phyloP scores from a whole-genome alignment of 176 grass and related monocot species.

The Zea luxurians region DNA sequence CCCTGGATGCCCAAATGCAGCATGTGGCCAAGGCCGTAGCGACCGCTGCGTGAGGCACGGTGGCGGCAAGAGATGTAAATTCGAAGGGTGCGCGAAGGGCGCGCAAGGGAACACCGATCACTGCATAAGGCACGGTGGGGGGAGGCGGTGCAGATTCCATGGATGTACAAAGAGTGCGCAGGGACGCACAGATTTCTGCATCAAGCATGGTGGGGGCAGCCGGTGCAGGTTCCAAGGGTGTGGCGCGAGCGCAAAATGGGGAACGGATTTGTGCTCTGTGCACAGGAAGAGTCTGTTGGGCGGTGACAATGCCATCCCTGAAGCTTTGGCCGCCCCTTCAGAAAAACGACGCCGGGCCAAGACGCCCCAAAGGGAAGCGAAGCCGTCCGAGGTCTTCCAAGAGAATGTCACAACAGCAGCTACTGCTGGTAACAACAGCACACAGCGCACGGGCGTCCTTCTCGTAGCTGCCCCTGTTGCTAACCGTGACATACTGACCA shows the following conservation, averaged over 20 bases:
- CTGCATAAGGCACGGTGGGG: constrained; percentile 55
- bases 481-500: constrained; percentile 17
- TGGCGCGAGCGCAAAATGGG: constrained; percentile 43
- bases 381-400: constrained; percentile 4
- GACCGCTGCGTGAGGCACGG: constrained; percentile 54
- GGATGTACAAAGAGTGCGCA: constrained; percentile 57
- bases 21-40: constrained; percentile 46
- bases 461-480: constrained; percentile 10
- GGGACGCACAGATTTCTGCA: constrained; percentile 50
- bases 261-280: constrained; percentile 42
- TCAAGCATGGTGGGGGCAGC: constrained; percentile 50
- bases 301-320: constrained; percentile 23
- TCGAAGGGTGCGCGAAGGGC: constrained; percentile 51
- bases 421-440: constrained; percentile 39
- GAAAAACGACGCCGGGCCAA: constrained; percentile 29
- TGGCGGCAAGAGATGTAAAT: constrained; percentile 50
- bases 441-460: constrained; percentile 31
- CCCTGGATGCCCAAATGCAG: constrained; percentile 51
- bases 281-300: constrained; percentile 35
- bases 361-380: constrained; percentile 29
- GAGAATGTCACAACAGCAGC: constrained; percentile 19
- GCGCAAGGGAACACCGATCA: constrained; percentile 53
- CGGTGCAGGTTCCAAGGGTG: constrained; percentile 50
- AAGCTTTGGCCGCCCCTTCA: constrained; percentile 19
- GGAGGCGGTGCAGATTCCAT: constrained; percentile 52